A percentile compares a stretch with the other conserved stretches of the same genome.
These are phyloP conservation scores for Eragrostis nindensis DNA, from an alignment of 176 grass and related monocot genomes.

Conservation along the genomic window DNA sequence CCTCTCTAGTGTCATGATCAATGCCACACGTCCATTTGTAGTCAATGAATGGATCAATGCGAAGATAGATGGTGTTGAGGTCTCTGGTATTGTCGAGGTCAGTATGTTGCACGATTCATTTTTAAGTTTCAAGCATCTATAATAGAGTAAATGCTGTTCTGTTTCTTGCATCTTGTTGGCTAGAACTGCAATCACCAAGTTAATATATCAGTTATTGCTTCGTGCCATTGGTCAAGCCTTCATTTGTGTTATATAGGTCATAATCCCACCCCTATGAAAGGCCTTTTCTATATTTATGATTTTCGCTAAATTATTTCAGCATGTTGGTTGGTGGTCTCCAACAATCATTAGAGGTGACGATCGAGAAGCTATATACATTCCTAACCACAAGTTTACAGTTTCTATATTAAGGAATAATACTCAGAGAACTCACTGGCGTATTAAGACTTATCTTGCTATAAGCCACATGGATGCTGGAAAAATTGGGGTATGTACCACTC, in stretches of 20 bases:
- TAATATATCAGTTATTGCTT: slow-evolving; percentile 23
- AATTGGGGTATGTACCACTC: slow-evolving; percentile 78
- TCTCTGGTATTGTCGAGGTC: slow-evolving; percentile 96
- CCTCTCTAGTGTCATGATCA: slow-evolving; percentile 97
- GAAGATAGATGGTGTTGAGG: slow-evolving; percentile 93
- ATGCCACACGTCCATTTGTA: slow-evolving; percentile 92
- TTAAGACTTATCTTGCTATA: slow-evolving; percentile 96
- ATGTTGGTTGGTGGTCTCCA: slow-evolving; percentile 97
- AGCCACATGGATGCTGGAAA: slow-evolving; percentile 97
- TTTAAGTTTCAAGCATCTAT: slow-evolving; percentile 1
- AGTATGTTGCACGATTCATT: slow-evolving; percentile 46
- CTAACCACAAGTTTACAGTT: slow-evolving; percentile 98
- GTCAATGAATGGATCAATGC: slow-evolving; percentile 93
- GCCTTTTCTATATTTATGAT: slow-evolving; percentile 20
- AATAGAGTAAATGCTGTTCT: slow-evolving; percentile 9
- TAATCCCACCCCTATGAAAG: background rate
- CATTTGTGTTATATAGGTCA: slow-evolving; percentile 4
- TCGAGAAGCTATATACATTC: slow-evolving; percentile 95
- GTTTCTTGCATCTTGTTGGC: slow-evolving; percentile 20
- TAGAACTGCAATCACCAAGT: slow-evolving; percentile 20
- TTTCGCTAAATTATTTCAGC: slow-evolving; percentile 62
- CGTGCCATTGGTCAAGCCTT: slow-evolving; percentile 6
- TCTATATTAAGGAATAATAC: slow-evolving; percentile 90
- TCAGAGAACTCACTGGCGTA: slow-evolving; percentile 92
- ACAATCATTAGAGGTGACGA: slow-evolving; percentile 96